Evolutionary conservation across 345 rosid species (phyloP), one percentile per base, ranked within the genome.

Genomic region (Hibiscus trionum): DNA sequence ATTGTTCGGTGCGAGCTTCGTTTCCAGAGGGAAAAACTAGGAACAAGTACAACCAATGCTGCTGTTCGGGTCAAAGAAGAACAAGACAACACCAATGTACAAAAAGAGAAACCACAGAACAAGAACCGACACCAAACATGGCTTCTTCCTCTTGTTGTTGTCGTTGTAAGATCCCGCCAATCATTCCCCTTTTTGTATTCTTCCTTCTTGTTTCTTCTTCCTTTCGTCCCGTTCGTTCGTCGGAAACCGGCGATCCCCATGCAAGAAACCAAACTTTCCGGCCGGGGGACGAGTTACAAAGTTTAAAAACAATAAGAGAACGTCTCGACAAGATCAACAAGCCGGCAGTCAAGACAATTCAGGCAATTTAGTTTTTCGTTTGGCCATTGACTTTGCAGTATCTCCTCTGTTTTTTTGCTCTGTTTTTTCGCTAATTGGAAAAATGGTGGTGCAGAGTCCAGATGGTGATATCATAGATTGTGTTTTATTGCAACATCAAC

Each of bases 401-500:
- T 52, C 35, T 50, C 8, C 73, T 37, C 70, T 83, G 65, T 55
- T 61, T 72, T 5, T 5, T 7, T 14, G 26, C 50, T 3, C 12
- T 24, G 39, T 71, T 69, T 42, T 66, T 44, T 4, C 10, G 37
- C 56, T 53, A 61, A 2, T 66, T 74, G 72, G 55, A 33, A 44
- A 50, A 44, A 50, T 17, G 27, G 15, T 10, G 68, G 16, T 77
- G 63, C 91, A 95, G 99, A 93, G 94, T 73, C 86, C 94, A 33
- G 91, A 89, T 73, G 97, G 98, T 61, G 99, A 95, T 84, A 57
- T 72, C 10, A 86, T 95, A 82, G 99, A 89, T 68, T 95, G 99
- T 76, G 90, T 95, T 47, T 56, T 79, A 59, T 73, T 88, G 77
- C 94, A 95, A 79, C 84, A 82, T 11, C 99, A 95, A 72, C 96